Conservation (phyloP, 176 grass and related monocot species). For the Secale cereale region DNA sequence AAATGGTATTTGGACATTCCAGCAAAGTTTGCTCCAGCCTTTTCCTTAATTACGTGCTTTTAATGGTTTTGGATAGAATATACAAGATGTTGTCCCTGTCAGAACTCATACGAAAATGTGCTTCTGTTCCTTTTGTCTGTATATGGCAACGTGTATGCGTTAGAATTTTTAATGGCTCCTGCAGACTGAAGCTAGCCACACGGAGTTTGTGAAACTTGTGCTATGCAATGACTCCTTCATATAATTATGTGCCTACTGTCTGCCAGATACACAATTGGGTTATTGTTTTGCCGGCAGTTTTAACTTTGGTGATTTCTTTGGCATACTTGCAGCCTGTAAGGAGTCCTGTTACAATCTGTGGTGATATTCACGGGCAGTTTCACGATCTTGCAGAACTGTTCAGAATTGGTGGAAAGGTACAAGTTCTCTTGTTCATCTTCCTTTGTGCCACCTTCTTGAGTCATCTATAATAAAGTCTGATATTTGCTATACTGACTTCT, state of each 20-base stretch:
- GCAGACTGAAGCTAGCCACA: not conserved
- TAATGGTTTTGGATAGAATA: not conserved
- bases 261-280: not conserved
- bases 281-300: constrained; percentile 14
- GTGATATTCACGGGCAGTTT: constrained; percentile 99
- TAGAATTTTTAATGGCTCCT: not conserved
- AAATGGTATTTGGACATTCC: not conserved
- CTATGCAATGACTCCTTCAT: not conserved
- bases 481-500: constrained; percentile 19
- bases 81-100: not conserved
- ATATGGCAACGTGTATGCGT: not conserved
- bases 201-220: not conserved
- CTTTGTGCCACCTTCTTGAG: not conserved
- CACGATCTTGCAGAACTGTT: constrained; percentile 97
- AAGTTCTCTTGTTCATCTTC: not conserved
- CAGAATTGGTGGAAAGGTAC: constrained; percentile 95
- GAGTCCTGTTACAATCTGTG: constrained; percentile 94
- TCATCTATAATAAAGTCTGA: not conserved
- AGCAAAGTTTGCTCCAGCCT: not conserved
- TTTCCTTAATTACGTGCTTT: not conserved
- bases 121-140: not conserved
- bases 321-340: constrained; percentile 75
- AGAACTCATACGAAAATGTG: not conserved
- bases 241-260: not conserved
- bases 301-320: constrained; percentile 14